These are phyloP conservation scores for Conticribra weissflogii DNA, from an alignment of 108 stramenopile species.

Conservation along the genomic window DNA sequence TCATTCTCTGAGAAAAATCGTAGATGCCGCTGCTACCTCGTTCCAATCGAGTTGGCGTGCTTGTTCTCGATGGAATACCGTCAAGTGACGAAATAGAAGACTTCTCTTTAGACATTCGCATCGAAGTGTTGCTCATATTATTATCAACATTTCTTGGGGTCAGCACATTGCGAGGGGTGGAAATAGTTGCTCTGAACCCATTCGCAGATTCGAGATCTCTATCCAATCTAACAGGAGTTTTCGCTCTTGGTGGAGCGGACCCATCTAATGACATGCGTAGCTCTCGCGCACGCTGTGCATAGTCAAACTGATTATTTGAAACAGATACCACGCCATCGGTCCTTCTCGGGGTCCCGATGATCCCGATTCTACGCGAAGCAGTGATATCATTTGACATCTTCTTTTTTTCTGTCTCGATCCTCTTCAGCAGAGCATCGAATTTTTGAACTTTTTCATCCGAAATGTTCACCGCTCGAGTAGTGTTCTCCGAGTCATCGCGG, in stretches of 20 bases:
- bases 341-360: background rate
- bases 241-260: background rate
- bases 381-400: background rate
- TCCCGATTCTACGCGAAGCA: background rate
- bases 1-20: background rate
- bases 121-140: background rate
- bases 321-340: background rate
- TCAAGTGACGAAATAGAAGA: background rate
- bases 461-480: no score
- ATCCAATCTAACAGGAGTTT: background rate
- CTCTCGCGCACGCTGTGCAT: constrained; percentile 40
- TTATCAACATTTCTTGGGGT: background rate
- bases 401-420: background rate
- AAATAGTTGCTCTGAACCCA: background rate
- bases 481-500: background rate
- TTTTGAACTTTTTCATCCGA: constrained; percentile 11
- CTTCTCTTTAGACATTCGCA: background rate
- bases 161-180: background rate
- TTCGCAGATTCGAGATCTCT: constrained; percentile 2
- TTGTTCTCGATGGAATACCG: background rate
- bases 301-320: constrained; percentile 14
- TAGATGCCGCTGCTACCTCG: background rate
- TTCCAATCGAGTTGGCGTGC: constrained; percentile 4
- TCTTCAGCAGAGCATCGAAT: background rate
- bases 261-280: constrained; percentile 37